phyloP scores from a whole-genome alignment of 2,329 filamentous ascomycete species.

The Hymenoscyphus linearis region DNA sequence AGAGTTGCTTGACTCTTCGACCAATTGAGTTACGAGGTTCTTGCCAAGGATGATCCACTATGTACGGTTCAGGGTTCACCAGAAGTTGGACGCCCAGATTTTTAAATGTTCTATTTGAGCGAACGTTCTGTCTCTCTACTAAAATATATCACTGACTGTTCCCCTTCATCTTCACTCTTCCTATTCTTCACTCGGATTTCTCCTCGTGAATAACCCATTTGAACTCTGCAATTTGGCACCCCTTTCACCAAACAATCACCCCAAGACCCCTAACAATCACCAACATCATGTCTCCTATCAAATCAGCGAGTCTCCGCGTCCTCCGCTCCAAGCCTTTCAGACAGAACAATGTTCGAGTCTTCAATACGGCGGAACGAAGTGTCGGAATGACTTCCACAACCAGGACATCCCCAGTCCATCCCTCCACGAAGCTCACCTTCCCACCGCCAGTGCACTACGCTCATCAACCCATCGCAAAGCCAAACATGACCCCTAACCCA shows the following conservation, averaged over 20 bases:
- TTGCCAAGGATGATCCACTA: background rate
- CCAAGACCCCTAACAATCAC: background rate
- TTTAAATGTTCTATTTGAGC: background rate
- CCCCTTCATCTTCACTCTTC: background rate
- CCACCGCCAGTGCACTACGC: background rate
- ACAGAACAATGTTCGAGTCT: slow-evolving; percentile 8
- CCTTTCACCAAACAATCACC: background rate
- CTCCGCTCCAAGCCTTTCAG: slow-evolving; percentile 10
- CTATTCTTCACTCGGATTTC: background rate
- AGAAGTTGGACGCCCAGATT: too few species aligned
- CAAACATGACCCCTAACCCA: background rate
- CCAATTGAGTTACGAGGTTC: background rate
- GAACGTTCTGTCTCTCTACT: background rate
- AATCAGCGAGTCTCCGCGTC: slow-evolving; percentile 12
- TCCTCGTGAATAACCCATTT: background rate
- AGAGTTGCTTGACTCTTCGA: background rate
- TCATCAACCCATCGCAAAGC: background rate
- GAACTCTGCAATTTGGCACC: background rate
- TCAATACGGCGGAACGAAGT: slow-evolving; percentile 10
- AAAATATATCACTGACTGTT: background rate
- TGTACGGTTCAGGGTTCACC: background rate
- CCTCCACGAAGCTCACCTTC: background rate
- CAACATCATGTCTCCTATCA: slow-evolving; percentile 21
- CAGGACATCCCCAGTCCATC: slow-evolving; percentile 7
- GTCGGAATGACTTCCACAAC: slow-evolving; percentile 14